Evolutionary conservation across 345 rosid genomes (phyloP).

Genomic region (Pelargonium nanum): DNA sequence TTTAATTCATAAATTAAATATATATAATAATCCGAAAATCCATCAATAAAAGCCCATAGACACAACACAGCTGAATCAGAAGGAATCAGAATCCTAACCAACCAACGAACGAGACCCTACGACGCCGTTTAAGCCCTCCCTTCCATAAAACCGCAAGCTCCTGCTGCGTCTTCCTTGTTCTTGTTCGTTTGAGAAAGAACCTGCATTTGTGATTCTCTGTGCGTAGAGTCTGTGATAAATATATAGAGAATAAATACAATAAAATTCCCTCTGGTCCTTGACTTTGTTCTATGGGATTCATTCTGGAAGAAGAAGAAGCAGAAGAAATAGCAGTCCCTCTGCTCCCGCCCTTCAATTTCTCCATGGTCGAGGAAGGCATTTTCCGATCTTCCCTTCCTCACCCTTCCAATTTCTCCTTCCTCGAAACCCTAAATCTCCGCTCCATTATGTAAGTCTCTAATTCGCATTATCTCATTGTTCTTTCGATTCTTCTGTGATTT

Average conservation of each 20-base stretch:
- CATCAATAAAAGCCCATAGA: too few relatives aligned
- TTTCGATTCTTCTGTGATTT: not conserved
- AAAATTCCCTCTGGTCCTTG: not conserved
- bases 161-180: not conserved
- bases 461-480: not conserved
- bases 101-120: too few relatives aligned
- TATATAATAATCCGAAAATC: too few relatives aligned
- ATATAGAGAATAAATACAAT: too few relatives aligned
- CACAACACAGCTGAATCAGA: too few relatives aligned
- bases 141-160: not conserved
- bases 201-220: not conserved
- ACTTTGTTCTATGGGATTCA: not conserved
- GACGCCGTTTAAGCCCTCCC: not conserved
- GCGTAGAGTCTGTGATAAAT: not conserved
- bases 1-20: too few relatives aligned
- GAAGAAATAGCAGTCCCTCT: slow-evolving; percentile 20
- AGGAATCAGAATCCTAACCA: too few relatives aligned
- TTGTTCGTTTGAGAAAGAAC: not conserved
- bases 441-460: slow-evolving; percentile 44
- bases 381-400: slow-evolving; percentile 74
- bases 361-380: slow-evolving; percentile 57
- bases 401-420: slow-evolving; percentile 53
- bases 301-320: not conserved
- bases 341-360: slow-evolving; percentile 68
- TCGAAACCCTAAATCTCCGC: slow-evolving; percentile 49